phyloP scores from a whole-genome alignment of 139 green algal species.

The Bryopsis sp. region DNA sequence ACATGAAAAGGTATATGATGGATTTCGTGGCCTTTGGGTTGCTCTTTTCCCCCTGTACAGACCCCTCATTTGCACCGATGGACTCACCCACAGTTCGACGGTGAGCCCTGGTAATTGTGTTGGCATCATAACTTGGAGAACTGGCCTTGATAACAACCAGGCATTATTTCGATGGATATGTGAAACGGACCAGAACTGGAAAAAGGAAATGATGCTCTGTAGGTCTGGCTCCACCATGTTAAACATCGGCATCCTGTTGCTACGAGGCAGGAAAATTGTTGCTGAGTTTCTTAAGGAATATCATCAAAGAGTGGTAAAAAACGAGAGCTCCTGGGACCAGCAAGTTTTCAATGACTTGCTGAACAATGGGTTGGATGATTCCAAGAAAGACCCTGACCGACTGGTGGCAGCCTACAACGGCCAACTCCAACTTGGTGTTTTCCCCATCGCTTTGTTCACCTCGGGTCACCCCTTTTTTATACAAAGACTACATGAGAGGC shows the following conservation, averaged over 20 bases:
- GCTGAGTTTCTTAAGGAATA: neutral
- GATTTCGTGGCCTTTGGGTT: too few species aligned
- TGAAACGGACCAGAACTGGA: too few species aligned
- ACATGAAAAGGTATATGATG: too few species aligned
- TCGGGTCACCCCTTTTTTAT: slow-evolving; percentile 91
- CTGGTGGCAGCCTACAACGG: neutral
- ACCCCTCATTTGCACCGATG: too few species aligned
- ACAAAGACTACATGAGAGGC: slow-evolving; percentile 58
- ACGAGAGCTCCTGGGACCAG: slow-evolving; percentile 1
- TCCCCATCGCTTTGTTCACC: slow-evolving; percentile 77
- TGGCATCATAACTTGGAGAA: too few species aligned
- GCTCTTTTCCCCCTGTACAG: too few species aligned
- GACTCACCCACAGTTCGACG: too few species aligned
- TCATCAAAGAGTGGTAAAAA: neutral
- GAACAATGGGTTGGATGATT: neutral
- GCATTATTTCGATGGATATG: too few species aligned
- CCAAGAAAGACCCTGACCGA: neutral
- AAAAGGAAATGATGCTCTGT: too few species aligned
- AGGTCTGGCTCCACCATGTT: too few species aligned
- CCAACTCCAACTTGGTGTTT: neutral
- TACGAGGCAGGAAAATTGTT: neutral
- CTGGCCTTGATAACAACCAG: too few species aligned
- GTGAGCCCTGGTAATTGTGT: too few species aligned
- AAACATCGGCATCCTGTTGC: slow-evolving; percentile 1
- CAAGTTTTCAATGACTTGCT: neutral